A percentile compares a stretch with the other conserved stretches of the same genome.
phyloP scores from a whole-genome alignment of 495 filamentous ascomycete genomes.

The Neurospora sp. region DNA sequence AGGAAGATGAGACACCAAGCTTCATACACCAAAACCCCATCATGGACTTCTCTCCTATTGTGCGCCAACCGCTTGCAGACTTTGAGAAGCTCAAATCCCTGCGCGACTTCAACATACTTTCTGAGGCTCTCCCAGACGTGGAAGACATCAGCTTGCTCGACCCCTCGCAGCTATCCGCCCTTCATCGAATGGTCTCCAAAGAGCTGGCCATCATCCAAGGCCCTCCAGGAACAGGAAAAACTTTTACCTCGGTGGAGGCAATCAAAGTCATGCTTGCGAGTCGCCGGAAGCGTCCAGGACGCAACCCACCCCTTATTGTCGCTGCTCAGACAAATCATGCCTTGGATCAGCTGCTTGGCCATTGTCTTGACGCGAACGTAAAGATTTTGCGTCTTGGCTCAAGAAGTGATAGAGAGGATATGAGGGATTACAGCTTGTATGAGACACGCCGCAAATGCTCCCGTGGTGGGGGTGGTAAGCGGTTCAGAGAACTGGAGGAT shows the following conservation, averaged over 20 bases:
- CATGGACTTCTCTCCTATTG: constrained; percentile 26
- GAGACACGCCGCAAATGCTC: constrained; percentile 38
- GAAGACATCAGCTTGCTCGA: constrained; percentile 45
- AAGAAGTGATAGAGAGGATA: constrained; percentile 52
- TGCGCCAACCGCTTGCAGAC: constrained; percentile 16
- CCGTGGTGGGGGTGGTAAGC: background rate
- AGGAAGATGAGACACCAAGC: constrained; percentile 19
- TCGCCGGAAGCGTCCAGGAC: constrained; percentile 5
- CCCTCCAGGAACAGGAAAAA: constrained; percentile 88
- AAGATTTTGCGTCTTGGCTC: constrained; percentile 73
- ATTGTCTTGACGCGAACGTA: constrained; percentile 53
- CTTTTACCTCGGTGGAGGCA: constrained; percentile 62
- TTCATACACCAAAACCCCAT: constrained; percentile 21
- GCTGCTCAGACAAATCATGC: constrained; percentile 92
- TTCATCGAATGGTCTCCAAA: constrained; percentile 62
- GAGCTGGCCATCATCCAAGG: constrained; percentile 76
- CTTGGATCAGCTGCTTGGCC: constrained; percentile 69
- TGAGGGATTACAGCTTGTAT: constrained; percentile 56
- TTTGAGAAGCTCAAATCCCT: constrained; percentile 39
- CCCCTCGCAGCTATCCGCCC: constrained; percentile 54
- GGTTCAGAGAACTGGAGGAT: constrained; percentile 1
- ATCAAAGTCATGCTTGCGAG: constrained; percentile 58
- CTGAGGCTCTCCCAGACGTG: constrained; percentile 25
- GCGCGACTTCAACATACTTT: constrained; percentile 34
- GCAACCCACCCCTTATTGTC: constrained; percentile 47